A percentile compares a stretch with the other conserved stretches of the same genome.
phyloP scores from a whole-genome alignment of 345 rosid genomes.

The Hevea brasiliensis region DNA sequence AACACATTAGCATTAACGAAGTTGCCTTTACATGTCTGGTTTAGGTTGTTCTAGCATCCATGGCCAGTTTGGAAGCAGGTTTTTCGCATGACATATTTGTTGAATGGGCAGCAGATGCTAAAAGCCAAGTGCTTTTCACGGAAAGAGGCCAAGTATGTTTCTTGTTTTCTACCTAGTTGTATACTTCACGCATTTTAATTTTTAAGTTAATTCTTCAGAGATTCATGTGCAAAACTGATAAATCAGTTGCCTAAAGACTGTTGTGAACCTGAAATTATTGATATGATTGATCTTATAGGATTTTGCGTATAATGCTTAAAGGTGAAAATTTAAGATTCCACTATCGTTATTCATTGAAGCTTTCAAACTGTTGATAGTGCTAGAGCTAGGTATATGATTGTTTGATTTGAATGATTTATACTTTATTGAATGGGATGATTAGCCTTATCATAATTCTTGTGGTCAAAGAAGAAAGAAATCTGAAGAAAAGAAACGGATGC shows the following conservation, averaged over 20 bases:
- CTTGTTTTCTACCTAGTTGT: not conserved
- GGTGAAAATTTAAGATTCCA: not conserved
- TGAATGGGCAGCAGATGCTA: constrained; percentile 88
- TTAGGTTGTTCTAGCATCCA: constrained; percentile 92
- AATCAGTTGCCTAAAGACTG: not conserved
- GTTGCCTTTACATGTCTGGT: constrained; percentile 23
- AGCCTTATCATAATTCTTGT: not conserved
- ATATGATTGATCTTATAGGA: constrained; percentile 3
- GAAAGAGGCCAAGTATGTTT: constrained; percentile 90
- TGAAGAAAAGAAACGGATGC: not conserved
- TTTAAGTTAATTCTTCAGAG: not conserved
- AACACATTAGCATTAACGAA: constrained; percentile 4
- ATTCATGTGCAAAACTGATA: constrained; percentile 7
- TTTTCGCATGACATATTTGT: constrained; percentile 94
- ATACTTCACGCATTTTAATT: not conserved
- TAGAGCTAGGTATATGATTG: not conserved
- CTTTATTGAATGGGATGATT: not conserved
- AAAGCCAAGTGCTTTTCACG: constrained; percentile 85
- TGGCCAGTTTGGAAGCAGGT: constrained; percentile 98
- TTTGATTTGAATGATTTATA: not conserved
- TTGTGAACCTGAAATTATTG: not conserved
- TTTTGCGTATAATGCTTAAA: not conserved
- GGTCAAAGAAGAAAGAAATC: not conserved
- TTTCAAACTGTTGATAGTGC: not conserved
- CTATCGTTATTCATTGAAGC: not conserved